Percentiles rank a stretch among this genome's conserved stretches.
phyloP scores from a whole-genome alignment of 2,329 filamentous ascomycete species.

The Penicillium occitanis region DNA sequence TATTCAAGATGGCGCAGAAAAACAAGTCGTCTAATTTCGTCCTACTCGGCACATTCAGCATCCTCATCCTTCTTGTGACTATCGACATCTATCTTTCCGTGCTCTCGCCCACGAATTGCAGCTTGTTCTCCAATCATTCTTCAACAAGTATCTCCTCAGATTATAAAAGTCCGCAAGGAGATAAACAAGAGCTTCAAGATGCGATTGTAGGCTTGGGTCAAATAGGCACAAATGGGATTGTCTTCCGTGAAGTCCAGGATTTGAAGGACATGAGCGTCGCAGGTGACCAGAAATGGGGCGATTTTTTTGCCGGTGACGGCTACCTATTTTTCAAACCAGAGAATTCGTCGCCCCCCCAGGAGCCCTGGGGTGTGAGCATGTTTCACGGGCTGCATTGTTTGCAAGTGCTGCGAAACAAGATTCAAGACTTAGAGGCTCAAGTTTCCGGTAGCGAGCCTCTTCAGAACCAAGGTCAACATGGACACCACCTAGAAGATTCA shows the following conservation, averaged over 20 bases:
- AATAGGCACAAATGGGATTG: conserved; percentile 1
- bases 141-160: background rate
- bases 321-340: conserved; percentile 12
- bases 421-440: conserved; percentile 4
- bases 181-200: background rate
- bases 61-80: conserved; percentile 10
- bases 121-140: background rate
- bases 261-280: conserved; percentile 13
- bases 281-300: conserved; percentile 13
- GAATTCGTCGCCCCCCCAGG: background rate
- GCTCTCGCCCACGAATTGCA: background rate
- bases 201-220: background rate
- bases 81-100: conserved; percentile 16
- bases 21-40: background rate
- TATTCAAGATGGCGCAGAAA: background rate
- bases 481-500: background rate
- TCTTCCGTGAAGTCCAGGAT: background rate
- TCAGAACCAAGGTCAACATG: background rate
- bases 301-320: background rate
- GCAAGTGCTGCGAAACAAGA: conserved; percentile 14
- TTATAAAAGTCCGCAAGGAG: background rate
- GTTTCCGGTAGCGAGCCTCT: background rate
- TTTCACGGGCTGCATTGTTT: conserved; percentile 22
- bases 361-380: conserved; percentile 21
- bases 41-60: background rate